Base-by-base conservation (phyloP, 2,329 filamentous ascomycete genomes). In the Sclerotinia spermophila region DNA sequence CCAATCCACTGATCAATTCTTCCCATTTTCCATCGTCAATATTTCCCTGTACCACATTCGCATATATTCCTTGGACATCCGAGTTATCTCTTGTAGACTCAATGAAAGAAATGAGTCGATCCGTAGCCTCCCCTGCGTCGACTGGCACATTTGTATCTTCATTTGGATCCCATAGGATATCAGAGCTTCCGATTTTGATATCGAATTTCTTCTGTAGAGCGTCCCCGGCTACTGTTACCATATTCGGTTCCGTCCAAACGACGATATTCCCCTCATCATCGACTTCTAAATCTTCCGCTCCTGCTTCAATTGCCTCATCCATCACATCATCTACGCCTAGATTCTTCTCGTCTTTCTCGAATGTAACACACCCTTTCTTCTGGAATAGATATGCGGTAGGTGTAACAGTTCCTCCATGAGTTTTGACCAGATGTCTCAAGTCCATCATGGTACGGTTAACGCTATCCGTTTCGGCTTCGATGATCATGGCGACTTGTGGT, bases 381-480 rank as follows among this genome's bases (percentile, higher is more conserved):
- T 92, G 86, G 79, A 99, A 99, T 77, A 97, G 86, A 81, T 95
- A 98, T 11, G 87, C 88, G 19, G 92, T 93, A 0, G 94, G 88
- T 10, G 92, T 91, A 2, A 88, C 82, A 2, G 84, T 87, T 7
- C 91, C 96, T 27, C 90, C 90, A 66, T 85, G 82, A 71, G 89
- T 88, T 79, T 94, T 96, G 69, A 97, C 85, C 3, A 91, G 81
- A 65, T 84, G 77, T 68, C 92, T 88, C 66, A 98, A 81, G 68
- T 96, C 92, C 76, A 91, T 87, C 61, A 97, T 80, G 11, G 90
- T 88, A 44, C 92, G 88, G 55, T 85, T 84, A 80, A 92, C 94
- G 80, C 88, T 93, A 77, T 97, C 94, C 6, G 93, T 95, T 80
- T 96, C 91, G 76, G 91, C 89, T 76, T 97, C 94, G 78, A 97